Evolutionary conservation across 192 early-diverging fungal species (phyloP), one percentile per base, ranked within the genome.

Genomic region (Spinellus fusiger): DNA sequence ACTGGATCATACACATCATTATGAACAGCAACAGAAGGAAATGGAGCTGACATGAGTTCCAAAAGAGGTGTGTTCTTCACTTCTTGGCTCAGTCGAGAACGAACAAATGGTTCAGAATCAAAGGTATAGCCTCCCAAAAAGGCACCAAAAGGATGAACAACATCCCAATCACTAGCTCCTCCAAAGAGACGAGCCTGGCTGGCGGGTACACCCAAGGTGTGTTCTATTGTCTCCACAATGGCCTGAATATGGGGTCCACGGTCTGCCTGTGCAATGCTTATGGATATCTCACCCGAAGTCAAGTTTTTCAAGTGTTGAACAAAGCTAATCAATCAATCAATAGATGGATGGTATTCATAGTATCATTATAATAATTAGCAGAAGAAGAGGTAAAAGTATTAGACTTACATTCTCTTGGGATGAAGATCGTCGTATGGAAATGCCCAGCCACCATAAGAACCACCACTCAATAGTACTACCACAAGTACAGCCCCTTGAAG

Each of bases 271-370:
- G 83, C 78, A 16, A 90, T 55, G 59, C 76, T 56, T 16, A 90
- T 34, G 2, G 75, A 66, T 1, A 79, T 71, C 16, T 84, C 78
- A 12, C 77, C 77, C 1, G 79, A 81, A 16, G 84, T 83, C 29
- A 80, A 40, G 56, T 90, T 87, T 37, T 84, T 81, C 25, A 77
- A 59, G 61, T 87, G 84, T 44, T 83, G 80, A 13, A 84, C 73
- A 62, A 80, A 86, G 0, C 80, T 55, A 62, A 35, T 20, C 10
- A 51, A 16, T 46, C 27, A 44, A 47, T 35, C 12, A 58, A 26
- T 37, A 27, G 29, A 54, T 13, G 3, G 25, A 27, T 47, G 29
- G 27, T 28, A 73, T 18, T 20, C 25, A 33, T 56, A 16, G 4
- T 33, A 55, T 27, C 6, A 22, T 31, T 32, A 74, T 5, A 28